Conservation (phyloP, 2,329 filamentous ascomycete species). For the Dryadomyces sulphureus region DNA sequence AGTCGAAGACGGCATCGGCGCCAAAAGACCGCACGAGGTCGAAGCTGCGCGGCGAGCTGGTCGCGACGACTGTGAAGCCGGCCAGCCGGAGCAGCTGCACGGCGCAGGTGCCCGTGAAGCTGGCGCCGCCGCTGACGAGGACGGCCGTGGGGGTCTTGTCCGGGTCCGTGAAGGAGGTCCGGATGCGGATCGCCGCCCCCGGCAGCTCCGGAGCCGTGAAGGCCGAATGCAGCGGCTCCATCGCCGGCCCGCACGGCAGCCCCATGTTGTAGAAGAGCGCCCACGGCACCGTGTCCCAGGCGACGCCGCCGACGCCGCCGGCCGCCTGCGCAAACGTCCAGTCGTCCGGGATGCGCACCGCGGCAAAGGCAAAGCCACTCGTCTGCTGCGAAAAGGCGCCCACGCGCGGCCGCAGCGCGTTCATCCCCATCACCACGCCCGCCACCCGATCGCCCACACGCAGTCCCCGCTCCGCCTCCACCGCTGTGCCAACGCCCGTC, state of each 20-base stretch:
- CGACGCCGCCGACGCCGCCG: no score
- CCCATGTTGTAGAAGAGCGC: background rate
- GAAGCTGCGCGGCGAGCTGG: background rate
- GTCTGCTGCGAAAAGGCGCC: background rate
- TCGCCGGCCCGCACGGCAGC: background rate
- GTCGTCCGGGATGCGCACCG: background rate
- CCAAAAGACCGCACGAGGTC: background rate
- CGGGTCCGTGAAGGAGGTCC: no score
- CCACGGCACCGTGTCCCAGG: no score
- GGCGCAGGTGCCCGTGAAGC: constrained; percentile 11
- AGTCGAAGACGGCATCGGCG: background rate
- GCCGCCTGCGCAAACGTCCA: background rate
- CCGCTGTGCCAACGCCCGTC: background rate
- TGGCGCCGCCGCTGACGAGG: background rate
- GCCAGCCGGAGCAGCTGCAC: constrained; percentile 10
- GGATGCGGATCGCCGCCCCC: no score
- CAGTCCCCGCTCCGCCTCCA: background rate
- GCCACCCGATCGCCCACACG: background rate
- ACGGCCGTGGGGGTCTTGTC: background rate
- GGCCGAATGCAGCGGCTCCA: background rate
- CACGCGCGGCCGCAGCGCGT: background rate
- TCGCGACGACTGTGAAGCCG: background rate
- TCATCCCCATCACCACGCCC: background rate
- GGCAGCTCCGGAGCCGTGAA: background rate
- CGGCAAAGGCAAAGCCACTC: background rate